A percentile compares a stretch with the other conserved stretches of the same genome.
These are phyloP conservation scores for Aegilops bicornis DNA, from an alignment of 176 grass and related monocot species.

Conservation along the genomic window DNA sequence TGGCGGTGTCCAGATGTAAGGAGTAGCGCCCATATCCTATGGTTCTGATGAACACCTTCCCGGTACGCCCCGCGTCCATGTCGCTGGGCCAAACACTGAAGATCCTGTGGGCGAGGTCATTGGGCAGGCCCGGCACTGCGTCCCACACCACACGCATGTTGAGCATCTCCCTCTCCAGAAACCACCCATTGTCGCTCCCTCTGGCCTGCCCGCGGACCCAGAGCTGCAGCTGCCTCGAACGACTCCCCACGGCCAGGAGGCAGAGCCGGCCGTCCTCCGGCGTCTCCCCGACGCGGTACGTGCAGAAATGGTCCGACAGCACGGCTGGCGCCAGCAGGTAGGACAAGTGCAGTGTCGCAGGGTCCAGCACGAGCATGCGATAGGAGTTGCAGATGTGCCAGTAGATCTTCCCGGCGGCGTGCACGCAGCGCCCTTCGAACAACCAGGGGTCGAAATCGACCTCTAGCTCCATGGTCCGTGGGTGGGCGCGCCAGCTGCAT, in stretches of 20 bases:
- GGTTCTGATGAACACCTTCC: slow-evolving; percentile 11
- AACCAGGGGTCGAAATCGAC: background rate
- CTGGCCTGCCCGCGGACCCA: background rate
- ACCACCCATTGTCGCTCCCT: slow-evolving; percentile 6
- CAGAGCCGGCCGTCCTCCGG: background rate
- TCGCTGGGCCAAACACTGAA: slow-evolving; percentile 13
- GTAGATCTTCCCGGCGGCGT: slow-evolving; percentile 8
- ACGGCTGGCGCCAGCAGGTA: background rate
- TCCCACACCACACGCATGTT: background rate
- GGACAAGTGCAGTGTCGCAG: background rate
- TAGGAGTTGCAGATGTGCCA: slow-evolving; percentile 21
- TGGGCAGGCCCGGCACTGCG: background rate
- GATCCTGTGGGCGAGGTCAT: background rate
- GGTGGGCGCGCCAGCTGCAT: background rate
- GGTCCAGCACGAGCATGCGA: slow-evolving; percentile 14
- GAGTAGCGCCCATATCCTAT: slow-evolving; percentile 16
- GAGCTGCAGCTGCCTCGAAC: background rate
- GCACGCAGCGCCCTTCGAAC: slow-evolving; percentile 16
- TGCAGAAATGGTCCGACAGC: background rate
- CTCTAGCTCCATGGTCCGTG: background rate
- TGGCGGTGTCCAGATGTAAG: background rate
- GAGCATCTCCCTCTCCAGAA: slow-evolving; percentile 13
- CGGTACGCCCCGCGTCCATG: slow-evolving; percentile 8
- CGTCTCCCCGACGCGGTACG: background rate
- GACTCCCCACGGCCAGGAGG: background rate